Evolutionary conservation across 1,139 yeast species (phyloP).

Genomic region (Magnusiomyces suaveolens): DNA sequence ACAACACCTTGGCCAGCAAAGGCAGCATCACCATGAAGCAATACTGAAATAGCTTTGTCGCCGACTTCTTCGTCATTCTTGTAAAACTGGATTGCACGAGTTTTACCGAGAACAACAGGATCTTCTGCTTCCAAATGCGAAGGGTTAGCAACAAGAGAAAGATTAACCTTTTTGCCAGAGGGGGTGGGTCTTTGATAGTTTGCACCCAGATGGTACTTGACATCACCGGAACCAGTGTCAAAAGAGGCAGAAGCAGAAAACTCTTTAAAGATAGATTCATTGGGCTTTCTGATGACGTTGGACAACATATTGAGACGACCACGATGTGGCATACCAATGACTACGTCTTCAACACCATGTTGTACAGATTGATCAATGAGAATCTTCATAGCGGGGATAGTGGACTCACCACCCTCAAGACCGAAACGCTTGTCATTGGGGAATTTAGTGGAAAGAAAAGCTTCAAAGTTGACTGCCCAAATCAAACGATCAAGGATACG

Average conservation of each 20-base stretch:
- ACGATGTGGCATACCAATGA: slow-evolving; percentile 99
- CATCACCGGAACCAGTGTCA: slow-evolving; percentile 92
- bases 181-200: slow-evolving; percentile 98
- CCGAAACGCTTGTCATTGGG: slow-evolving; percentile 99
- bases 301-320: slow-evolving; percentile 97
- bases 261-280: slow-evolving; percentile 93
- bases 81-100: slow-evolving; percentile 91
- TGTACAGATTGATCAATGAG: slow-evolving; percentile 91
- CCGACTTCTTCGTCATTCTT: slow-evolving; percentile 75
- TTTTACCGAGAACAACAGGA: slow-evolving; percentile 96
- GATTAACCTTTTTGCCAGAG: slow-evolving; percentile 90
- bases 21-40: slow-evolving; percentile 98
- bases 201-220: slow-evolving; percentile 98
- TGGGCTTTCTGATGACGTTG: slow-evolving; percentile 96
- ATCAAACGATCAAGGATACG: slow-evolving; percentile 92
- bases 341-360: slow-evolving; percentile 87
- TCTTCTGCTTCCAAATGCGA: slow-evolving; percentile 98
- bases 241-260: slow-evolving; percentile 83
- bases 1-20: slow-evolving; percentile 99
- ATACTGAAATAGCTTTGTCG: slow-evolving; percentile 81
- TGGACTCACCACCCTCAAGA: slow-evolving; percentile 94
- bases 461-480: slow-evolving; percentile 93
- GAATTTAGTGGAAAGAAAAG: slow-evolving; percentile 85
- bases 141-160: slow-evolving; percentile 95
- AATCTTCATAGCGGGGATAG: slow-evolving; percentile 94